Evolutionary conservation across 169 alveolate species (phyloP).

Genomic region (Plasmodium vivax): DNA sequence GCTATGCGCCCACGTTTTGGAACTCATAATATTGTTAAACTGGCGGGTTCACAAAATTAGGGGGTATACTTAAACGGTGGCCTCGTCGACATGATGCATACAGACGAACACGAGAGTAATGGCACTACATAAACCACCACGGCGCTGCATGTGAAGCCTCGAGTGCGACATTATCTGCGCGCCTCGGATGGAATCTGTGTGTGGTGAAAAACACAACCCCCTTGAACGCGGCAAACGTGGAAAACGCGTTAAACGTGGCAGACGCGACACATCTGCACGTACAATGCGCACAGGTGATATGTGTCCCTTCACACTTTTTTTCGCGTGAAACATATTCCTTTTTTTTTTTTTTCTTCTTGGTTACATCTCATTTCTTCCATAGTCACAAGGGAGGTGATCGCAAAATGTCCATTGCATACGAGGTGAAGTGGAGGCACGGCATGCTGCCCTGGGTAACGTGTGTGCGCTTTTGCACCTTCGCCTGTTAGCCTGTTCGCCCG

Average conservation of each 20-base stretch:
- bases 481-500: not conserved
- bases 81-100: not conserved
- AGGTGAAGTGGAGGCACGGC: not conserved
- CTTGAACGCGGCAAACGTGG: not conserved
- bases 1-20: not conserved
- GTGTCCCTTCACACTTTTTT: not conserved
- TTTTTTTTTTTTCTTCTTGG: conserved; percentile 1
- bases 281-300: not conserved
- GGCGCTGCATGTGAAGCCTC: not conserved
- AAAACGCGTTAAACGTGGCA: not conserved
- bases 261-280: not conserved
- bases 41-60: not conserved
- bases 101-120: not conserved
- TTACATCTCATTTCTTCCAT: conserved; percentile 76
- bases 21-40: not conserved
- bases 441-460: not conserved
- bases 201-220: not conserved
- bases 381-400: not conserved
- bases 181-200: not conserved
- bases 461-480: not conserved
- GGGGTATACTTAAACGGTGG: not conserved
- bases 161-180: not conserved
- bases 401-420: conserved; percentile 55
- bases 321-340: not conserved
- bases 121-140: not conserved